These are phyloP conservation scores for Triticum dicoccoides DNA, from an alignment of 176 grass and related monocot genomes.

Conservation along the genomic window DNA sequence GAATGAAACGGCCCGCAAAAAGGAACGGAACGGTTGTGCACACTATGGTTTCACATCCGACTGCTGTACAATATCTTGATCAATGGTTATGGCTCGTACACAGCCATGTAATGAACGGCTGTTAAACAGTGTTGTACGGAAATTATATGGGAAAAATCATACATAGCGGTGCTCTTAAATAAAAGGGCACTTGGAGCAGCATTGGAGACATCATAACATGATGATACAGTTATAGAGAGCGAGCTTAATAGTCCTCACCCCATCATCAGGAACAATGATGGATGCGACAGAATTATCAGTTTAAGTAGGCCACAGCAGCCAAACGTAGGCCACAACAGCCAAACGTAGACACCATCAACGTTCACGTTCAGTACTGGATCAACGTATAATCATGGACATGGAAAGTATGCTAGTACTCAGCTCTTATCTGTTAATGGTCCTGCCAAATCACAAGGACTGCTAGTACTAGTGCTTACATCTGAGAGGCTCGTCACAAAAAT, in stretches of 20 bases:
- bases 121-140: no score
- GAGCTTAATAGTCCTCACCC: constrained; percentile 28
- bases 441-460: neutral
- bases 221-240: constrained; percentile 20
- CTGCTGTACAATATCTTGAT: no score
- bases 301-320: constrained; percentile 2
- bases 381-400: neutral
- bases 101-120: no score
- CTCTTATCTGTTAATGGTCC: constrained; percentile 19
- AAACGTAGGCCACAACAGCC: constrained; percentile 9
- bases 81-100: no score
- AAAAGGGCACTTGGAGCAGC: neutral
- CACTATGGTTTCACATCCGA: no score
- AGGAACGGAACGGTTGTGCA: no score
- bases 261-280: constrained; percentile 28
- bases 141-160: no score
- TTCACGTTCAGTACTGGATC: neutral
- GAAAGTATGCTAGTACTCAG: neutral
- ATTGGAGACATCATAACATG: constrained; percentile 29
- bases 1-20: no score
- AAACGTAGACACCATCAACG: constrained; percentile 7
- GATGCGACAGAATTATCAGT: neutral
- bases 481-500: neutral
- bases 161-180: no score
- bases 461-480: neutral